These are phyloP conservation scores for Aspergillus niger DNA, from an alignment of 2,329 filamentous ascomycete species.

Conservation along the genomic window DNA sequence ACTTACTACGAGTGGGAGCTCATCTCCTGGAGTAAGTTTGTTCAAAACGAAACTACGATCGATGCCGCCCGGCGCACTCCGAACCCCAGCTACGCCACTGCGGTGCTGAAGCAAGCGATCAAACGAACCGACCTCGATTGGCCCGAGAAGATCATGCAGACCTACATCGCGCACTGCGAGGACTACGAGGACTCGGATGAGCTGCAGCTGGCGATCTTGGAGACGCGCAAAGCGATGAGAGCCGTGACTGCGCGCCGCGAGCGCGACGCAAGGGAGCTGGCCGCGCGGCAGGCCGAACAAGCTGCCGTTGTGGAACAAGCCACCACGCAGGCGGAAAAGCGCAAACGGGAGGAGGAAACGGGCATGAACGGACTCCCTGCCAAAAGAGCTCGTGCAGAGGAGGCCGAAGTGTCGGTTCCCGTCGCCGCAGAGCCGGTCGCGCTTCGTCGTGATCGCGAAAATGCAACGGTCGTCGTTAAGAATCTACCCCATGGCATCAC, in stretches of 20 bases:
- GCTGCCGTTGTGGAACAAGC: slow-evolving; percentile 24
- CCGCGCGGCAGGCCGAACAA: slow-evolving; percentile 34
- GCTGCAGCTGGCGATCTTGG: slow-evolving; percentile 72
- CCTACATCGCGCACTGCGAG: slow-evolving; percentile 65
- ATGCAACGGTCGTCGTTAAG: slow-evolving; percentile 79
- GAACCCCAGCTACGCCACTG: slow-evolving; percentile 73
- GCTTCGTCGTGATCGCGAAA: slow-evolving; percentile 81
- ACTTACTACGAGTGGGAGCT: slow-evolving; percentile 93
- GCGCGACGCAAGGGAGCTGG: slow-evolving; percentile 64
- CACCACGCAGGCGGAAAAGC: slow-evolving; percentile 51
- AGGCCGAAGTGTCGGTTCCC: slow-evolving; percentile 33
- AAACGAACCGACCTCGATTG: slow-evolving; percentile 52
- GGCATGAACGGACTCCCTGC: slow-evolving; percentile 55
- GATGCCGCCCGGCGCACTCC: slow-evolving; percentile 59
- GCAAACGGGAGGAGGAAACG: slow-evolving; percentile 68
- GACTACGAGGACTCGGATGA: slow-evolving; percentile 81
- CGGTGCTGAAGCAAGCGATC: slow-evolving; percentile 72
- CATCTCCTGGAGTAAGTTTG: slow-evolving; percentile 64
- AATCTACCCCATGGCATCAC: slow-evolving; percentile 71
- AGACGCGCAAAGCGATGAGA: slow-evolving; percentile 69
- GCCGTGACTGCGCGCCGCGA: slow-evolving; percentile 65
- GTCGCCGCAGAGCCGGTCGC: slow-evolving; percentile 34
- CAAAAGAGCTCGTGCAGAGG: slow-evolving; percentile 67
- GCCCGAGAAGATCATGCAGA: slow-evolving; percentile 53
- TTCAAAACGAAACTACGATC: slow-evolving; percentile 54